These are phyloP conservation scores for Urostyla sp. DNA, from an alignment of 73 alveolate species.

Conservation along the genomic window DNA sequence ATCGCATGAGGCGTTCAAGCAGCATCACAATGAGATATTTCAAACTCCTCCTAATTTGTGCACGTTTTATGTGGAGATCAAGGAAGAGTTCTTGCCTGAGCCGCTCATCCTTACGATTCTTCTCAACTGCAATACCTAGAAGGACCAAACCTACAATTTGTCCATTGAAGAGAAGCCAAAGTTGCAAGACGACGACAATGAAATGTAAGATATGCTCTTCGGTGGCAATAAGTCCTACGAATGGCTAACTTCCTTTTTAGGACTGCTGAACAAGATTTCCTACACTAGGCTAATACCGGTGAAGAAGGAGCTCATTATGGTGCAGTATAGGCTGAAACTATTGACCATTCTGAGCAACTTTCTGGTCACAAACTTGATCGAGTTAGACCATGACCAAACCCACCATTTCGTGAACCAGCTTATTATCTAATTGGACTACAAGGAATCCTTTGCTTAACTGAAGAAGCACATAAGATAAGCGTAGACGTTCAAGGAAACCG, in stretches of 20 bases:
- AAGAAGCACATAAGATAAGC: not conserved
- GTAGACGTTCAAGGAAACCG: slow-evolving; percentile 24
- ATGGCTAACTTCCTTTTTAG: slow-evolving; percentile 73
- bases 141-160: slow-evolving; percentile 64
- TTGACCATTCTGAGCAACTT: slow-evolving; percentile 67
- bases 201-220: slow-evolving; percentile 6
- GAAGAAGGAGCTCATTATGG: slow-evolving; percentile 48
- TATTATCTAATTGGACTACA: not conserved
- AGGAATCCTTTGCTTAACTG: not conserved
- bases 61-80: slow-evolving; percentile 88
- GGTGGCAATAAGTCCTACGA: slow-evolving; percentile 69
- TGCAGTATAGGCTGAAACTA: slow-evolving; percentile 63
- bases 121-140: slow-evolving; percentile 48
- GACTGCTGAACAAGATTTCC: slow-evolving; percentile 57
- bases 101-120: slow-evolving; percentile 34
- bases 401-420: slow-evolving; percentile 24
- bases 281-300: slow-evolving; percentile 41
- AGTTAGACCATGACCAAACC: slow-evolving; percentile 38
- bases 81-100: slow-evolving; percentile 58
- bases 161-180: slow-evolving; percentile 50
- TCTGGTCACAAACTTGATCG: slow-evolving; percentile 54
- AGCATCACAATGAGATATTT: slow-evolving; percentile 54
- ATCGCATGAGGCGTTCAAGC: slow-evolving; percentile 76
- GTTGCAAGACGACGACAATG: slow-evolving; percentile 39
- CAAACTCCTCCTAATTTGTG: slow-evolving; percentile 66